Evolutionary conservation across 495 filamentous ascomycete species (phyloP).

Genomic region (Penicillium parvum): DNA sequence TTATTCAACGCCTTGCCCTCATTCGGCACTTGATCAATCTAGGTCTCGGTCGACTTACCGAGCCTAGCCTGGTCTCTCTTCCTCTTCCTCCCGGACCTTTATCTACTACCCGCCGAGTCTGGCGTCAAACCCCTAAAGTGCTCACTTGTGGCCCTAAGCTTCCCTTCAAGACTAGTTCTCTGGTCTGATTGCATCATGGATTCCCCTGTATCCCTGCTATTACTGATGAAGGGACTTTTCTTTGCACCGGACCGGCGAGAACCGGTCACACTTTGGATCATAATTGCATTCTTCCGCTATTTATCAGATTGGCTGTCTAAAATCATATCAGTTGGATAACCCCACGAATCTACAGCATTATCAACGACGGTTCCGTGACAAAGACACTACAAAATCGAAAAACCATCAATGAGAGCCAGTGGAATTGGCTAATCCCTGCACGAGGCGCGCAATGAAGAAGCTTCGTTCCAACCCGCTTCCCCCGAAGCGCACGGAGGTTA

Average conservation of each 20-base stretch:
- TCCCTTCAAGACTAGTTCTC: neutral
- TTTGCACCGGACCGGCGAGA: constrained; percentile 1
- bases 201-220: neutral
- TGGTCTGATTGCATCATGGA: constrained; percentile 5
- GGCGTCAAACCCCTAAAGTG: constrained; percentile 4
- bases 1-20: constrained; percentile 2
- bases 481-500: constrained; percentile 14
- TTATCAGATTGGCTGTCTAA: neutral
- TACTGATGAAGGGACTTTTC: neutral
- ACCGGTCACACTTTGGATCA: neutral
- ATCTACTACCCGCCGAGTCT: constrained; percentile 8
- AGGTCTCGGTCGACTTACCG: constrained; percentile 7
- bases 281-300: neutral
- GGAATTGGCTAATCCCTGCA: neutral
- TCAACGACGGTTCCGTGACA: neutral
- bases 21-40: constrained; percentile 7
- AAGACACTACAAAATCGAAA: neutral
- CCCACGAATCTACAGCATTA: neutral
- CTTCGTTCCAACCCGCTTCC: constrained; percentile 6
- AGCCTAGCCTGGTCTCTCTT: constrained; percentile 1
- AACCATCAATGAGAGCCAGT: neutral
- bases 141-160: neutral
- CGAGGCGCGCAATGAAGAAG: constrained; percentile 5
- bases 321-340: neutral
- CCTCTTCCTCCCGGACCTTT: neutral